Evolutionary conservation across 768 basidiomycete species (phyloP).

Genomic region (Hygrocybe coccinea): DNA sequence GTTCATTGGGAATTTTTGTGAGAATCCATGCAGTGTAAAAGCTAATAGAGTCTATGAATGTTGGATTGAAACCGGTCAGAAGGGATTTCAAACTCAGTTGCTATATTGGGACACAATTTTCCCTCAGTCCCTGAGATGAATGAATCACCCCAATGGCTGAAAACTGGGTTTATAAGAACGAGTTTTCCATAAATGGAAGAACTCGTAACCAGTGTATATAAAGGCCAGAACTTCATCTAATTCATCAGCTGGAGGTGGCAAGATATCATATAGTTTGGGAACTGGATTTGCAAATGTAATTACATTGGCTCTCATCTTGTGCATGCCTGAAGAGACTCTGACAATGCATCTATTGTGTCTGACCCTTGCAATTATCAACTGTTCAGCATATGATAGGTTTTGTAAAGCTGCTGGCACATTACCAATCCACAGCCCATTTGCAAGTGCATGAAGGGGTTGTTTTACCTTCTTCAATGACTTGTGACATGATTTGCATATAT

Average conservation of each 20-base stretch:
- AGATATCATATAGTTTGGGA: constrained; percentile 15
- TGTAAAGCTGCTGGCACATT: constrained; percentile 26
- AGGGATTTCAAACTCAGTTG: too few relatives aligned
- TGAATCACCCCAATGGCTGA: not conserved
- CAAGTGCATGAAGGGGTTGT: constrained; percentile 7
- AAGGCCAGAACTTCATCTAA: constrained; percentile 15
- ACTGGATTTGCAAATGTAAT: not conserved
- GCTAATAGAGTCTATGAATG: too few relatives aligned
- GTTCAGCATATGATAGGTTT: constrained; percentile 28
- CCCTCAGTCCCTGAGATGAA: too few relatives aligned
- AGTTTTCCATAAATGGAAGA: constrained; percentile 18
- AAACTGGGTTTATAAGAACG: constrained; percentile 23
- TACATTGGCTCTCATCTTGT: constrained; percentile 27
- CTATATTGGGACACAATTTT: too few relatives aligned
- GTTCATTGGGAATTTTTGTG: too few relatives aligned
- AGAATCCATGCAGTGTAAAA: too few relatives aligned
- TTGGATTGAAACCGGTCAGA: too few relatives aligned
- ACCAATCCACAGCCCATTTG: constrained; percentile 25
- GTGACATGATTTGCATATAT: constrained; percentile 15
- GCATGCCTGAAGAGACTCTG: constrained; percentile 24
- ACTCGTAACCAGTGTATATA: not conserved
- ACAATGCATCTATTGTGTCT: constrained; percentile 30
- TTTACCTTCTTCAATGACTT: constrained; percentile 29
- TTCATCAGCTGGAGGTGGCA: constrained; percentile 19
- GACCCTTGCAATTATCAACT: constrained; percentile 23